Conservation (phyloP, 192 early-diverging fungal species). For the Coemansia sp. region DNA sequence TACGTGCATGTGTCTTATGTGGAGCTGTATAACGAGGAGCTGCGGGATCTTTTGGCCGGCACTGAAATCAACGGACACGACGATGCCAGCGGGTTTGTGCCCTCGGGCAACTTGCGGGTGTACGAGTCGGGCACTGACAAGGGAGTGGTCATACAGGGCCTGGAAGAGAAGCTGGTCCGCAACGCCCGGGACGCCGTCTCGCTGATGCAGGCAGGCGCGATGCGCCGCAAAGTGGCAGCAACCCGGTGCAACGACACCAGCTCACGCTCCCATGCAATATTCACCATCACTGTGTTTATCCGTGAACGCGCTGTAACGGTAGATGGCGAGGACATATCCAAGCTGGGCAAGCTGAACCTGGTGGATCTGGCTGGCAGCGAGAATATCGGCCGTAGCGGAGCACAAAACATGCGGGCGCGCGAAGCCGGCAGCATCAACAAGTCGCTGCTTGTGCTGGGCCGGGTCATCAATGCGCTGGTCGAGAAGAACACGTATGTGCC, state of each 20-base stretch:
- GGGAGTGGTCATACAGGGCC: constrained; percentile 73
- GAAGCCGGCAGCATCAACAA: constrained; percentile 94
- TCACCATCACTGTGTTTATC: constrained; percentile 85
- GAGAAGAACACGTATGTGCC: constrained; percentile 64
- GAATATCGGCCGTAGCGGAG: constrained; percentile 87
- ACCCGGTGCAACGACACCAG: constrained; percentile 91
- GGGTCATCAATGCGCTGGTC: constrained; percentile 67
- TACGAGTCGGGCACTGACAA: constrained; percentile 68
- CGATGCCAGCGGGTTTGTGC: constrained; percentile 7
- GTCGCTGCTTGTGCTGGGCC: constrained; percentile 66
- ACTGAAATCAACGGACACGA: constrained; percentile 35
- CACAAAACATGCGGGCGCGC: constrained; percentile 72
- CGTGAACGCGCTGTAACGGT: constrained; percentile 63
- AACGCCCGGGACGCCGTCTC: constrained; percentile 72
- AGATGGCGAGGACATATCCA: constrained; percentile 84
- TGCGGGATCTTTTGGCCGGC: constrained; percentile 80
- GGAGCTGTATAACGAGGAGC: constrained; percentile 95
- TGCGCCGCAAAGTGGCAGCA: constrained; percentile 73
- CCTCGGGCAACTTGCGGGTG: constrained; percentile 56
- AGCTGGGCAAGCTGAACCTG: constrained; percentile 91
- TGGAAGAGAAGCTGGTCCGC: constrained; percentile 76
- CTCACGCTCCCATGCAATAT: constrained; percentile 92
- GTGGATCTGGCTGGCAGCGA: constrained; percentile 96
- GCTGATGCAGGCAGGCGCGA: constrained; percentile 67
- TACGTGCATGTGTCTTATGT: constrained; percentile 82